Evolutionary conservation across 2,329 filamentous ascomycete species (phyloP).

Genomic region (Monosporascus sp.): DNA sequence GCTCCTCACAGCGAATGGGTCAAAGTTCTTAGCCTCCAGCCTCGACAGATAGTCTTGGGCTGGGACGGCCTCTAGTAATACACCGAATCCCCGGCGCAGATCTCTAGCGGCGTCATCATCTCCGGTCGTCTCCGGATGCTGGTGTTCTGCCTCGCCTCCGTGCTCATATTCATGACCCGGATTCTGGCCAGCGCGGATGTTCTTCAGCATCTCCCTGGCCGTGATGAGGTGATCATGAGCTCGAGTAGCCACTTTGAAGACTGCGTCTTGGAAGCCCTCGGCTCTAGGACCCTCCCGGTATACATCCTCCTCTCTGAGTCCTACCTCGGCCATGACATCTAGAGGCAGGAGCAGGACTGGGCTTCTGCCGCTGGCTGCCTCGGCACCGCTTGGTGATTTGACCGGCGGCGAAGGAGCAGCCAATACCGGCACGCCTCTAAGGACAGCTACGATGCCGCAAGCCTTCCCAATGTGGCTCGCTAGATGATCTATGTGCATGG

Average conservation of each 20-base stretch:
- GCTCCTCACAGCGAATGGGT: constrained; percentile 64
- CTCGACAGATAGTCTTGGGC: constrained; percentile 73
- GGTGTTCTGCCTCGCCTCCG: constrained; percentile 65
- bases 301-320: constrained; percentile 83
- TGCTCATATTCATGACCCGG: constrained; percentile 89
- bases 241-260: constrained; percentile 87
- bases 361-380: constrained; percentile 31
- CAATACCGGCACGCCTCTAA: constrained; percentile 85
- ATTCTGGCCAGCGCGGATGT: constrained; percentile 65
- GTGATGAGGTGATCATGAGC: constrained; percentile 96
- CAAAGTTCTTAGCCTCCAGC: constrained; percentile 77
- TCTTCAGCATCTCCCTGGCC: constrained; percentile 83
- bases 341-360: constrained; percentile 71
- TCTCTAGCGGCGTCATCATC: constrained; percentile 34
- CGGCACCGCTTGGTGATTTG: constrained; percentile 35
- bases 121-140: constrained; percentile 34
- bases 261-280: constrained; percentile 75
- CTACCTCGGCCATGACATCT: constrained; percentile 79
- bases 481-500: constrained; percentile 83
- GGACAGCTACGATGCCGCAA: constrained; percentile 75
- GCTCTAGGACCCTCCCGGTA: constrained; percentile 76
- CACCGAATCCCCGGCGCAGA: constrained; percentile 63
- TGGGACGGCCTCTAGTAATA: constrained; percentile 74
- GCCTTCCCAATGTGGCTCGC: constrained; percentile 95
- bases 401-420: constrained; percentile 63